phyloP scores from a whole-genome alignment of 305 asterid species.

The Withania somnifera region DNA sequence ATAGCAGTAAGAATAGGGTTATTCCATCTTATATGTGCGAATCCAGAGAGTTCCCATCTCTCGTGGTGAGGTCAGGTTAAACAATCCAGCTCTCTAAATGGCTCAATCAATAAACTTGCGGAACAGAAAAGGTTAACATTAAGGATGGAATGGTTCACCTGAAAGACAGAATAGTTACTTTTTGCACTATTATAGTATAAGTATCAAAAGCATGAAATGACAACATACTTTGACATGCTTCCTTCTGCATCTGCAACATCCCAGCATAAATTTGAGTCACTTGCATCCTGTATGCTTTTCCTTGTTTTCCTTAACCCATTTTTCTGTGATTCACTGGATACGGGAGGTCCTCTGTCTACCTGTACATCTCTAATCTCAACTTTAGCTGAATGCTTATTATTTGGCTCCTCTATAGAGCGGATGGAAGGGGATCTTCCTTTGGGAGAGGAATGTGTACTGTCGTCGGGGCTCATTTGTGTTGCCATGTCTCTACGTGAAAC shows the following conservation, averaged over 20 bases:
- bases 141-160: not conserved
- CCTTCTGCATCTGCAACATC: conserved; percentile 30
- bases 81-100: not conserved
- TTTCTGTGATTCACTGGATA: conserved; percentile 15
- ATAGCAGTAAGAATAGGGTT: not conserved
- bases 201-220: not conserved
- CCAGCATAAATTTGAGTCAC: conserved; percentile 29
- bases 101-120: not conserved
- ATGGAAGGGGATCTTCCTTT: conserved; percentile 23
- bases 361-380: conserved; percentile 80
- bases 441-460: conserved; percentile 52
- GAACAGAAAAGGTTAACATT: not conserved
- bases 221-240: conserved; percentile 34
- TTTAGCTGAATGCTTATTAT: conserved; percentile 19
- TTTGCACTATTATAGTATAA: not conserved
- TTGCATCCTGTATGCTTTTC: conserved; percentile 14
- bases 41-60: not conserved
- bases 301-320: conserved; percentile 22
- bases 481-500: conserved; percentile 67
- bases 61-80: not conserved
- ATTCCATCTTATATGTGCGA: not conserved
- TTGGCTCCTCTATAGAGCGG: conserved; percentile 14
- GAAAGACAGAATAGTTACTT: not conserved
- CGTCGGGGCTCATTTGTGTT: conserved; percentile 85
- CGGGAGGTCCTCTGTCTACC: conserved; percentile 60